These are phyloP conservation scores for Mallotus japonicus DNA, from an alignment of 441 rosid genomes.

Conservation along the genomic window DNA sequence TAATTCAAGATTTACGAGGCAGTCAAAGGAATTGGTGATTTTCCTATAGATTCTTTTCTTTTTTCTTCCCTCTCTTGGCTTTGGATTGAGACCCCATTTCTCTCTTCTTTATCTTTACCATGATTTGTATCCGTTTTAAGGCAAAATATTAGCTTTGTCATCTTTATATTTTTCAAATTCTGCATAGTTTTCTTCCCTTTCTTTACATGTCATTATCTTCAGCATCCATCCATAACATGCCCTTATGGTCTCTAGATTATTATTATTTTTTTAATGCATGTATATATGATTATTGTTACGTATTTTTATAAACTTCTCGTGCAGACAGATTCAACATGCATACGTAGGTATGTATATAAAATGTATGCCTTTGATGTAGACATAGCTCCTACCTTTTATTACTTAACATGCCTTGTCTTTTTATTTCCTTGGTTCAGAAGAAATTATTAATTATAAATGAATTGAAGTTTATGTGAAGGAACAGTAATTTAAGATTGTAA, in stretches of 20 bases:
- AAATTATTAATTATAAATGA: background rate
- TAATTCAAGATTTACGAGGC: conserved; percentile 36
- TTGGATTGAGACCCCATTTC: conserved; percentile 21
- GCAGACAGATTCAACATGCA: background rate
- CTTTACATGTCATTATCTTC: conserved; percentile 19
- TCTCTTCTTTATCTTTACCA: conserved; percentile 4
- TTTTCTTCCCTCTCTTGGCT: background rate
- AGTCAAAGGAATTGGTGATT: conserved; percentile 36
- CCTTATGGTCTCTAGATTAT: background rate
- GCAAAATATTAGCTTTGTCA: conserved; percentile 2
- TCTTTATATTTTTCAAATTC: conserved; percentile 21
- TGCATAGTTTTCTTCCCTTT: background rate
- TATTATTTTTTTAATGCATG: background rate
- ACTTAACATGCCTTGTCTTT: no score
- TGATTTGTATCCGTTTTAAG: conserved; percentile 22
- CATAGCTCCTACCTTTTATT: background rate
- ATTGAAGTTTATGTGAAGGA: no score
- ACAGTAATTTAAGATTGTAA: no score
- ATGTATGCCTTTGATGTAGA: background rate
- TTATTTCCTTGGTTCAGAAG: background rate
- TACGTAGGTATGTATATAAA: background rate
- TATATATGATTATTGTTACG: no score
- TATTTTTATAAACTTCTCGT: background rate
- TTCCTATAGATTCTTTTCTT: conserved; percentile 17
- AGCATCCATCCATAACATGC: conserved; percentile 3